Evolutionary conservation across 768 basidiomycete species (phyloP), one percentile per base, ranked within the genome.

Genomic region (Russula sp.): DNA sequence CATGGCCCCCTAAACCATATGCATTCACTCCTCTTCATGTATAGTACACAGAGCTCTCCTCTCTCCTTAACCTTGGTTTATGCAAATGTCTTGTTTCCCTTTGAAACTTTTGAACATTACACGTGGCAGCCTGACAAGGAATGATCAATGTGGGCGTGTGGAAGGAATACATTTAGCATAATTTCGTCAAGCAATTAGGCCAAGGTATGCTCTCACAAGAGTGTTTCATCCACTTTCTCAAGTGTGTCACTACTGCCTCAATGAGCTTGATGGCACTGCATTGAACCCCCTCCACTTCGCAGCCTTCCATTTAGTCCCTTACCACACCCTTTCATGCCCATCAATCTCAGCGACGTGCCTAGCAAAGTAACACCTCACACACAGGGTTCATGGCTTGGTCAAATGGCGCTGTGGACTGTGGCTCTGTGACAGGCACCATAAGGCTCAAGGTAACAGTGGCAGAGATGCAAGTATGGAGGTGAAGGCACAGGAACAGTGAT

Each of bases 1-100:
- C 78, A 87, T 59, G 94, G 94, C 0, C 94, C 94, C 2, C 79
- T 98, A 22, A 93, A 98, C 73, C 94, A 98, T 71, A 77, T 90
- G 58, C 90, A 93, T 70, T 77, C 84, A 0, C 77, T 85, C 16
- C 71, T 77, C 1, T 75, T n/a, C 67, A 4, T 76, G 79, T 0
- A 66, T 78, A 1, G 74, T 96, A 18, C 82, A 84, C 1, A 74
- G 75, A 18, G 59, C 44, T 16, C 14, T 34, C 20, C 34, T 11
- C 51, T 28, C 42, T 18, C 5, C 22, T 46, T 5, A 44, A 20
- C 7, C 8, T 6, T 38, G 53, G 36, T 30, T 28, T 26, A 22
- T 18, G 5, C 48, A 32, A 30, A 24, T 34, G 22, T 57, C 9
- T 7, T 18, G 20, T 40, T 38, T 4, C 9, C 28, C 11, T 13